Evolutionary conservation across 2,329 filamentous ascomycete species (phyloP).

Genomic region (Microcera coccophila): DNA sequence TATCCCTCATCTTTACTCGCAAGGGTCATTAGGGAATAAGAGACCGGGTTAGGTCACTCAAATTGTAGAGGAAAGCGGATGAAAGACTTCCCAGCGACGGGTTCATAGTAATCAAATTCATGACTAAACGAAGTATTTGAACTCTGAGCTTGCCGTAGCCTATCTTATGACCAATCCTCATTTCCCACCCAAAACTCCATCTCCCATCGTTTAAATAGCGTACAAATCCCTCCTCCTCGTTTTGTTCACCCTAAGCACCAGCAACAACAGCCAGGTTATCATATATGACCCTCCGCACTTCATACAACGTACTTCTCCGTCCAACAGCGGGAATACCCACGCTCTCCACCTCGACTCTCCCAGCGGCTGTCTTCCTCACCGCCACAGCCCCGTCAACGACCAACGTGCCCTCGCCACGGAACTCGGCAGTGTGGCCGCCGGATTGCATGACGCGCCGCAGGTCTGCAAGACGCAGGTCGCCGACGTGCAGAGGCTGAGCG

Average conservation of each 20-base stretch:
- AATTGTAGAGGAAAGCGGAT: too few species aligned
- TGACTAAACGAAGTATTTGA: too few species aligned
- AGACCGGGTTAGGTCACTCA: neutral
- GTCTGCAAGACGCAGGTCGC: constrained; percentile 85
- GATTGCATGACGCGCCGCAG: constrained; percentile 78
- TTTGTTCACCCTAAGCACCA: constrained; percentile 54
- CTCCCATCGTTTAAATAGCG: neutral
- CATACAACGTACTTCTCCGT: constrained; percentile 69
- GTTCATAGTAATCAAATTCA: too few species aligned
- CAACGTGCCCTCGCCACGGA: constrained; percentile 86
- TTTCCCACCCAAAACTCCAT: constrained; percentile 14
- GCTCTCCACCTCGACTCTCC: constrained; percentile 82
- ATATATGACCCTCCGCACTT: constrained; percentile 88
- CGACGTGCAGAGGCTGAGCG: constrained; percentile 87
- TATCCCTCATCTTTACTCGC: constrained; percentile 5
- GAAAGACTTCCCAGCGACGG: too few species aligned
- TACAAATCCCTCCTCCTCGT: neutral
- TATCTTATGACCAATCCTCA: constrained; percentile 1
- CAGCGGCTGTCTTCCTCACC: constrained; percentile 83
- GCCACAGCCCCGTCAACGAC: constrained; percentile 85
- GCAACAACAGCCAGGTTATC: constrained; percentile 89
- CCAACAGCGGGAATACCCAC: constrained; percentile 47
- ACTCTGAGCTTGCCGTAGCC: too few species aligned
- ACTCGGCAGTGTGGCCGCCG: constrained; percentile 82
- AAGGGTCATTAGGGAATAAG: constrained; percentile 3